These are phyloP conservation scores for Pseudocercospora pini-densiflorae DNA, from an alignment of 2,329 filamentous ascomycete genomes.

Conservation along the genomic window DNA sequence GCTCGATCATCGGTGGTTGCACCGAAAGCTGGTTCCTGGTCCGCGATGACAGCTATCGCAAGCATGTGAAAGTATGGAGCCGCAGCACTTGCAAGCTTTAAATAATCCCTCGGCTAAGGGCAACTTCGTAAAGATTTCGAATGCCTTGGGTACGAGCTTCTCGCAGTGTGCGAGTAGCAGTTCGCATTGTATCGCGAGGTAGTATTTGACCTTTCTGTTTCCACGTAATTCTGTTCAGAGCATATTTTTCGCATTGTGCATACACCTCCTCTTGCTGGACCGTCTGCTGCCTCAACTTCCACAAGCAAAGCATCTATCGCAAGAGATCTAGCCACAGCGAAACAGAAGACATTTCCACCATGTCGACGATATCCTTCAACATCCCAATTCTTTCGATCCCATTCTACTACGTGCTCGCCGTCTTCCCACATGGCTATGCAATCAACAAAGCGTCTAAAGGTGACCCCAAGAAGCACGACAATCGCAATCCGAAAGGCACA, in stretches of 20 bases:
- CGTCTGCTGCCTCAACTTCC: neutral
- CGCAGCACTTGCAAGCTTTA: too few species aligned
- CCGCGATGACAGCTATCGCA: neutral
- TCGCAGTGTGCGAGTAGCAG: neutral
- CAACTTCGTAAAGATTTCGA: neutral
- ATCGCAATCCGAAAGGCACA: conserved; percentile 48
- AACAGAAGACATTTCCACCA: conserved; percentile 9
- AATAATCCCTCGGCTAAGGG: neutral
- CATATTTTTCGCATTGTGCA: neutral
- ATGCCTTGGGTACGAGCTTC: neutral
- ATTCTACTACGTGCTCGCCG: conserved; percentile 48
- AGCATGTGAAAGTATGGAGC: neutral
- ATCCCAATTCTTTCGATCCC: conserved; percentile 51
- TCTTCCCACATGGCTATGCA: conserved; percentile 48
- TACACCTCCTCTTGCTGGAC: neutral
- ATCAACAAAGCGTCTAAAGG: conserved; percentile 43
- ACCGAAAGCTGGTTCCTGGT: neutral
- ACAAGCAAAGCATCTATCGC: neutral
- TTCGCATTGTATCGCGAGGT: neutral
- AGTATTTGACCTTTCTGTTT: neutral
- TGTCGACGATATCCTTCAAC: conserved; percentile 35
- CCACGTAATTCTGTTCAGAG: neutral
- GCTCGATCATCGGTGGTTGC: neutral
- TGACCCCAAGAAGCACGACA: conserved; percentile 46
- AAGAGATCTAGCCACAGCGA: neutral